These are phyloP conservation scores for Paramecium octaurelia DNA, from an alignment of 73 alveolate genomes.

Conservation along the genomic window DNA sequence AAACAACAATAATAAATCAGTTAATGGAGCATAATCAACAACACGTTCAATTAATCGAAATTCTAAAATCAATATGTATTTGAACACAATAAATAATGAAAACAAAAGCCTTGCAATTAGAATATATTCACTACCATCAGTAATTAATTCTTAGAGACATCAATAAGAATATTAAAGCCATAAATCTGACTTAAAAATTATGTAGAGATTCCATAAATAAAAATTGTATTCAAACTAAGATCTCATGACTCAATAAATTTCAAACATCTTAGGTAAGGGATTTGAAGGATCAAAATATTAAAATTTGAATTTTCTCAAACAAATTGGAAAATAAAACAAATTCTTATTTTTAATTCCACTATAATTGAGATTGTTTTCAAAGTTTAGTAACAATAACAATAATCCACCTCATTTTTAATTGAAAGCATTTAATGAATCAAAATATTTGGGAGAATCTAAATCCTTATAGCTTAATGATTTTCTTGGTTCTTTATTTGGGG, in stretches of 20 bases:
- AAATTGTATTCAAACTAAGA: neutral
- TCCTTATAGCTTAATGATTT: neutral
- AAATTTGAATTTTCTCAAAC: neutral
- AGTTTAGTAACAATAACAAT: neutral
- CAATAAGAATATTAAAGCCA: neutral
- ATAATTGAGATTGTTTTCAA: neutral
- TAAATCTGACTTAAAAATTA: neutral
- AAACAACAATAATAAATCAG: neutral
- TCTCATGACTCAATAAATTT: neutral
- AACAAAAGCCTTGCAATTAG: neutral
- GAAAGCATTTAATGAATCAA: neutral
- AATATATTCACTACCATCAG: neutral
- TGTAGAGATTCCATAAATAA: neutral
- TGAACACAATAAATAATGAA: neutral
- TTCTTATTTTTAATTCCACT: neutral
- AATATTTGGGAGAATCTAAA: neutral
- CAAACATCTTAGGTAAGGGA: neutral
- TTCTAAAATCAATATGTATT: neutral
- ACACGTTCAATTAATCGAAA: neutral
- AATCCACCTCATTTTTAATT: neutral
- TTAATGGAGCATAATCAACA: neutral
- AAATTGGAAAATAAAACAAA: neutral
- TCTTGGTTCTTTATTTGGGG: neutral
- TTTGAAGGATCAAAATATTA: neutral
- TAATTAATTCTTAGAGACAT: neutral